These are phyloP conservation scores for Russula lepida DNA, from an alignment of 768 basidiomycete species.

Conservation along the genomic window DNA sequence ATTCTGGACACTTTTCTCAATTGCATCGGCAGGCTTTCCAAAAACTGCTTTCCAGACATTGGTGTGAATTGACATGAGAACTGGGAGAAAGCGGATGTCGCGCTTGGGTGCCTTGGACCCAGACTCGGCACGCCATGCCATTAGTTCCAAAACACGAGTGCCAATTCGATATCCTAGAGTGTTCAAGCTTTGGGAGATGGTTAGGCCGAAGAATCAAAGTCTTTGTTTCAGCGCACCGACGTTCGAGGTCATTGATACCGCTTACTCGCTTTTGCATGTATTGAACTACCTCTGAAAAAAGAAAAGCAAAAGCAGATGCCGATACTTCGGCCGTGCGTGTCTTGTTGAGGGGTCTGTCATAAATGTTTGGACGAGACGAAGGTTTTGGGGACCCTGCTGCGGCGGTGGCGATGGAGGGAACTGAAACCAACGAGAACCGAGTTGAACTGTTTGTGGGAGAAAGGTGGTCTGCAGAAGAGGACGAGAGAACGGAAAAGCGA, in stretches of 20 bases:
- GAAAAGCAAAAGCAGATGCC: constrained; percentile 72
- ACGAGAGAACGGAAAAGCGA: constrained; percentile 61
- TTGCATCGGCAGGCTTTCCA: constrained; percentile 86
- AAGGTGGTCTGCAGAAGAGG: constrained; percentile 37
- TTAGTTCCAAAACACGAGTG: constrained; percentile 75
- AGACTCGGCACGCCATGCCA: constrained; percentile 71
- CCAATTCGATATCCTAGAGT: constrained; percentile 92
- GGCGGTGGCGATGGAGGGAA: constrained; percentile 39
- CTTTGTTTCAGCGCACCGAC: constrained; percentile 50
- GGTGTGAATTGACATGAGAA: constrained; percentile 89
- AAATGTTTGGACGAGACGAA: constrained; percentile 60
- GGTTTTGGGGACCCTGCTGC: constrained; percentile 32
- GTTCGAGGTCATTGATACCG: constrained; percentile 92
- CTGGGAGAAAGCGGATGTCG: constrained; percentile 83
- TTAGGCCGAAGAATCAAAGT: not conserved
- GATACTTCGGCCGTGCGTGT: constrained; percentile 79
- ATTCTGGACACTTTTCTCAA: constrained; percentile 94
- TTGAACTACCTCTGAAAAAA: constrained; percentile 90
- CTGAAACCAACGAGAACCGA: constrained; percentile 61
- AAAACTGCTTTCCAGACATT: constrained; percentile 94
- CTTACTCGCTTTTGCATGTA: constrained; percentile 94
- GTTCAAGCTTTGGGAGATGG: constrained; percentile 55
- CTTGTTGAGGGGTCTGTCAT: constrained; percentile 86
- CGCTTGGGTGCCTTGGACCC: constrained; percentile 85
- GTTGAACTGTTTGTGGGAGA: constrained; percentile 54